Conservation (phyloP, 129 eudicot species). For the Dittrichia graveolens region DNA sequence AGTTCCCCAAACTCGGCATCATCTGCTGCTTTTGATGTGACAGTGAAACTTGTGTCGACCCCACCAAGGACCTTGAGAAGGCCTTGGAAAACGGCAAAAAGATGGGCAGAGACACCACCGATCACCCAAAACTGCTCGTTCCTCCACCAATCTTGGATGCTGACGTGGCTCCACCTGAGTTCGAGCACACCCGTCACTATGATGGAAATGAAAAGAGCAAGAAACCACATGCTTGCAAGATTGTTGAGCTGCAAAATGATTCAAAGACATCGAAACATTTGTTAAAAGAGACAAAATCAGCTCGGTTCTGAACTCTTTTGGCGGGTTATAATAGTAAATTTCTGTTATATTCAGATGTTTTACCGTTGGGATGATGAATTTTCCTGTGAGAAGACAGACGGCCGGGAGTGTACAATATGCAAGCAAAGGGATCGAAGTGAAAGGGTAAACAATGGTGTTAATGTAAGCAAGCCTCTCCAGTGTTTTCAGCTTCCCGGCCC, state of each 20-base stretch:
- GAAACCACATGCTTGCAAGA: slow-evolving; percentile 92
- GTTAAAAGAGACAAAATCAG: background rate
- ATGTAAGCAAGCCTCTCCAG: slow-evolving; percentile 90
- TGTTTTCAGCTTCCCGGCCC: slow-evolving; percentile 87
- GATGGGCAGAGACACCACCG: slow-evolving; percentile 99
- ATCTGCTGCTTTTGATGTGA: slow-evolving; percentile 83
- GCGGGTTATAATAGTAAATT: slow-evolving; percentile 21
- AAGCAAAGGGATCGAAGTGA: slow-evolving; percentile 88
- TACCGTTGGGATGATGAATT: slow-evolving; percentile 97
- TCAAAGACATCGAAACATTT: background rate
- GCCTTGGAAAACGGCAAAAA: slow-evolving; percentile 95
- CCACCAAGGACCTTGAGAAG: slow-evolving; percentile 96
- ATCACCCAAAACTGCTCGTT: slow-evolving; percentile 99
- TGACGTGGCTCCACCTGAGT: slow-evolving; percentile 96
- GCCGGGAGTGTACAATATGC: slow-evolving; percentile 95
- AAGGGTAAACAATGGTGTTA: slow-evolving; percentile 95
- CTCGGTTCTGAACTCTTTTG: background rate
- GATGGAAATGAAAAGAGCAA: slow-evolving; percentile 89
- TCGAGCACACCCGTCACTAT: slow-evolving; percentile 79
- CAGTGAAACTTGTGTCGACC: slow-evolving; percentile 90
- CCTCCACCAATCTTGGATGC: slow-evolving; percentile 98
- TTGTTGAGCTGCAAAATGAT: slow-evolving; percentile 71
- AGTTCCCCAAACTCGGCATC: slow-evolving; percentile 94
- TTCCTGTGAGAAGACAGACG: slow-evolving; percentile 96
- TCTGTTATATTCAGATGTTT: slow-evolving; percentile 32